Evolutionary conservation across 345 rosid genomes (phyloP).

Genomic region (Lumnitzera racemosa): DNA sequence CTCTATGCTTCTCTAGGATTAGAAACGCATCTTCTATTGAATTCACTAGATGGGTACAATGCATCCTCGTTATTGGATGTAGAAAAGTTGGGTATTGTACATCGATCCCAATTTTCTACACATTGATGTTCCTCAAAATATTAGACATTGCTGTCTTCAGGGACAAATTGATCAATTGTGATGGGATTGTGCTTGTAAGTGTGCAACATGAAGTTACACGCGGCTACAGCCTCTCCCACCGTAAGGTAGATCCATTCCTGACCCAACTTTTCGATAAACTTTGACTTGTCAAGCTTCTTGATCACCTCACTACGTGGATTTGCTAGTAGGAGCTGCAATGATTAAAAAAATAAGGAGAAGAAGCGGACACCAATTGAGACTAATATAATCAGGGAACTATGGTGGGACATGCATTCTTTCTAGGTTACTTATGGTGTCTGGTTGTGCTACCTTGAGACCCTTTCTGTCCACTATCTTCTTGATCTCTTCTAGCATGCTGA

Average conservation of each 20-base stretch:
- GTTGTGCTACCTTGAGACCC: conserved; percentile 53
- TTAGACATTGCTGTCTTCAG: conserved; percentile 18
- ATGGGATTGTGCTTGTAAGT: conserved; percentile 9
- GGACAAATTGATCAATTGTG: neutral
- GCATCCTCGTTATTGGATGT: too few relatives aligned
- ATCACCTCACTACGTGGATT: conserved; percentile 68
- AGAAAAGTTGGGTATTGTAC: too few relatives aligned
- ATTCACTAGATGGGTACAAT: too few relatives aligned
- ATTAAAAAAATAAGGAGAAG: neutral
- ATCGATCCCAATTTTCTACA: too few relatives aligned
- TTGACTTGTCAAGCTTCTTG: conserved; percentile 59
- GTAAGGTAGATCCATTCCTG: conserved; percentile 49
- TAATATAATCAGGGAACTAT: neutral
- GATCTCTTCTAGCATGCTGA: conserved; percentile 84
- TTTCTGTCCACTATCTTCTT: conserved; percentile 47
- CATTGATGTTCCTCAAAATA: neutral
- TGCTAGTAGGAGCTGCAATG: conserved; percentile 39
- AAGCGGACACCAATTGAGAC: neutral
- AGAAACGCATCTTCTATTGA: too few relatives aligned
- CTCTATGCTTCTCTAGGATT: too few relatives aligned
- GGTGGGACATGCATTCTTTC: neutral
- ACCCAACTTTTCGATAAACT: conserved; percentile 40
- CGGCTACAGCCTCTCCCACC: conserved; percentile 44
- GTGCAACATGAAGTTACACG: conserved; percentile 38
- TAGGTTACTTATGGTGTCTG: too few relatives aligned